These are phyloP conservation scores for Trichoderma endophyticum DNA, from an alignment of 2,329 filamentous ascomycete genomes.

Conservation along the genomic window DNA sequence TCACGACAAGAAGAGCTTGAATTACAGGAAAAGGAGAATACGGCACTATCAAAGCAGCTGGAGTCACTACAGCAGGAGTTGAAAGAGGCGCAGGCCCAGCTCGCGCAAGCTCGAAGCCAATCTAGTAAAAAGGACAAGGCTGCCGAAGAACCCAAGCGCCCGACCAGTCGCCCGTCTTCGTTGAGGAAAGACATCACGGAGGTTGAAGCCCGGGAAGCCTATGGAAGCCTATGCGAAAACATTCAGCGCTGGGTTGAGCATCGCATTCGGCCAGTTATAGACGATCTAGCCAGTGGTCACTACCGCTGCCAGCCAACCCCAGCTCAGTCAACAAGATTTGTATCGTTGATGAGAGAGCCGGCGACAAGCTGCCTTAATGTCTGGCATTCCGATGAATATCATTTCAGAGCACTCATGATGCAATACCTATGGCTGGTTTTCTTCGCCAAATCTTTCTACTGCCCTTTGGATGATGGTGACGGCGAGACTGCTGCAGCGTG, in stretches of 20 bases:
- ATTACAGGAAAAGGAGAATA: constrained; percentile 30
- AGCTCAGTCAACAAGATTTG: constrained; percentile 31
- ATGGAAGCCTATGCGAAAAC: constrained; percentile 32
- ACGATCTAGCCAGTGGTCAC: constrained; percentile 32
- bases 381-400: constrained; percentile 35
- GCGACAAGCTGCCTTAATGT: constrained; percentile 32
- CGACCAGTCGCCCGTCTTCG: constrained; percentile 34
- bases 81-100: constrained; percentile 29
- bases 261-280: constrained; percentile 31
- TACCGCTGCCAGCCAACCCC: constrained; percentile 26
- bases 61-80: constrained; percentile 33
- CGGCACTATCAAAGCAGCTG: constrained; percentile 28
- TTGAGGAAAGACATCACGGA: constrained; percentile 36
- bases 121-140: constrained; percentile 28
- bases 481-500: constrained; percentile 32
- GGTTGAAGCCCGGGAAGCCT: constrained; percentile 34
- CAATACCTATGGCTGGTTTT: constrained; percentile 37
- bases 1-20: constrained; percentile 36
- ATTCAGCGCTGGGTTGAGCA: constrained; percentile 39
- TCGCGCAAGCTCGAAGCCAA: constrained; percentile 31
- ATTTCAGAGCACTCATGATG: constrained; percentile 37
- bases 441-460: constrained; percentile 38
- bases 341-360: constrained; percentile 35
- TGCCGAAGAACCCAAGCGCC: constrained; percentile 31
- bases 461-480: constrained; percentile 33